Base-by-base conservation (phyloP, 495 filamentous ascomycete genomes). In the Penicillium psychrofluorescens region DNA sequence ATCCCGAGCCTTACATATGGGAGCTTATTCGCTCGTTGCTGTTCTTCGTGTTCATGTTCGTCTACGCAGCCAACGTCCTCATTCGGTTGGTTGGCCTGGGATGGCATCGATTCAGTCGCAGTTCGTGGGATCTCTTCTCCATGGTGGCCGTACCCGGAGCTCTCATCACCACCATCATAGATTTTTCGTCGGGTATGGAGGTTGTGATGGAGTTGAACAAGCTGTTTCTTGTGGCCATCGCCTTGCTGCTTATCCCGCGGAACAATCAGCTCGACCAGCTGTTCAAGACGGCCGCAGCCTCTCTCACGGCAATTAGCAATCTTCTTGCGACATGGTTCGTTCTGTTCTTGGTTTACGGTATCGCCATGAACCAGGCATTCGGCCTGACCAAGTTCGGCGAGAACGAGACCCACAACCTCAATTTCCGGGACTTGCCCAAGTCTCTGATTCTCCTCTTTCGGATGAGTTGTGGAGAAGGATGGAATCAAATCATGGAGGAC, bases 211-310 rank as follows among this genome's bases (percentile, higher is more conserved):
- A 86, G 55, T 63, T 95, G 27, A 90, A 95, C 66, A 97, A 97
- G 62, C 77, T 95, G 12, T 95, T 95, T 60, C 71, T 99, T 34
- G 92, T 97, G 37, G 83, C 88, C 14, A 83, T 97, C 46, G 83
- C 92, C 1, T 76, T 97, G 14, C 72, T 99, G 46, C 80, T 99
- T 36, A 99, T 99, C 44, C 92, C 92, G 8, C 79, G 92, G 6
- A 99, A 97, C 62, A 92, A 99, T 50, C 90, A 95, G 38, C 81
- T 99, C 9, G 92, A 99, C 57, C 92, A 99, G 62, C 81, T 99
- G 6, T 99, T 97, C 79, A 99, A 99, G 67, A 99, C 92, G 11
- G 94, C 94, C 2, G 94, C 92, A n/a, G 92, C 92, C 35, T 90
- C 84, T 80, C 67, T 99, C 30, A 83, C 85, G 2, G 82, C 85